These are phyloP conservation scores for Geum urbanum DNA, from an alignment of 306 rosid genomes.

Conservation along the genomic window DNA sequence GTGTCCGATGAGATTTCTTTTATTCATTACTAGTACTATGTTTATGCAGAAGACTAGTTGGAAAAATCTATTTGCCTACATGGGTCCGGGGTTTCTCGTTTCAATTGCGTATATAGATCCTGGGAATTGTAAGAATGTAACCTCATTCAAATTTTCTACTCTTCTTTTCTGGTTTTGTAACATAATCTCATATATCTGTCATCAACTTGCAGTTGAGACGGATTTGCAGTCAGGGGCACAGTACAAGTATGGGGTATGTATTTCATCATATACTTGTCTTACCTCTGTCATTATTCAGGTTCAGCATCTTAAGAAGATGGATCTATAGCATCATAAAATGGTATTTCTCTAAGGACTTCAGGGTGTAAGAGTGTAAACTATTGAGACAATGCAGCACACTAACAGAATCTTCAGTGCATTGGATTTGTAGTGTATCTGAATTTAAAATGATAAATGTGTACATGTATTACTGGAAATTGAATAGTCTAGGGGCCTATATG, in stretches of 20 bases:
- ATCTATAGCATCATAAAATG: not conserved
- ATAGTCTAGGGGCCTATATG: not conserved
- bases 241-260: conserved; percentile 71
- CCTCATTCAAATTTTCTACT: conserved; percentile 10
- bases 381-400: not conserved
- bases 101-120: conserved; percentile 99
- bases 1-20: not conserved
- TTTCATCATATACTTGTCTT: conserved; percentile 7
- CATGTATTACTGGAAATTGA: not conserved
- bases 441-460: not conserved
- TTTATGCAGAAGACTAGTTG: conserved; percentile 76
- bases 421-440: not conserved
- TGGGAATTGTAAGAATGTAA: conserved; percentile 76
- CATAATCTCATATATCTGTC: conserved; percentile 23
- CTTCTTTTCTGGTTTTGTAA: not conserved
- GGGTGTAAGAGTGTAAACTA: not conserved
- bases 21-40: conserved; percentile 21
- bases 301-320: not conserved
- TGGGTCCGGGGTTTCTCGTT: conserved; percentile 99
- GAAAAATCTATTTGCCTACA: conserved; percentile 86
- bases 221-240: conserved; percentile 95
- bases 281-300: not conserved
- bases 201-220: conserved; percentile 68
- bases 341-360: not conserved
- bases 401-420: not conserved